Percentiles rank a stretch among this genome's conserved stretches.
Conservation (phyloP, 2,329 filamentous ascomycete genomes). For the Alternaria triticimaculans region DNA sequence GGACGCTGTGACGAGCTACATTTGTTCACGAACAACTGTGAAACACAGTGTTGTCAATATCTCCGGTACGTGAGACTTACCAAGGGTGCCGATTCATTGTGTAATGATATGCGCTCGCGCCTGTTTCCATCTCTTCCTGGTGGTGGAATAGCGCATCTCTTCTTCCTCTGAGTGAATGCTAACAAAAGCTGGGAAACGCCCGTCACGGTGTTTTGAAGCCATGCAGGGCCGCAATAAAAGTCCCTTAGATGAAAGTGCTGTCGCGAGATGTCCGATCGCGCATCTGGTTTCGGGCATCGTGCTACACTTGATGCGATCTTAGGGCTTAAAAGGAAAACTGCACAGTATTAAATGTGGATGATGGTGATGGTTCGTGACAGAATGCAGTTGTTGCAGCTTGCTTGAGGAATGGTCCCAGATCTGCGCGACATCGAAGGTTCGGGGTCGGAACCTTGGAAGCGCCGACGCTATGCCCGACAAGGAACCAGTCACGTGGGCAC, state of each 20-base stretch:
- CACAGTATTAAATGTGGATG: not conserved
- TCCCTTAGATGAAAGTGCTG: not conserved
- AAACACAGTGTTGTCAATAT: not conserved
- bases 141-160: too few relatives aligned
- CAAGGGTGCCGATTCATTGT: too few relatives aligned
- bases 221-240: too few relatives aligned
- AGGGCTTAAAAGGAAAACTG: not conserved
- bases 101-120: too few relatives aligned
- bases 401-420: not conserved
- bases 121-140: too few relatives aligned
- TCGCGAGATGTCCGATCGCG: not conserved
- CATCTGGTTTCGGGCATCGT: not conserved
- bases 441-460: not conserved
- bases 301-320: too few relatives aligned
- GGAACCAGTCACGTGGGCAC: too few relatives aligned
- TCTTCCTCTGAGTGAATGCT: too few relatives aligned
- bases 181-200: too few relatives aligned
- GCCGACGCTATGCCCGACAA: not conserved
- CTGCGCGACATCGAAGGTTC: not conserved
- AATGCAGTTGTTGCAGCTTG: not conserved
- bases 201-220: too few relatives aligned
- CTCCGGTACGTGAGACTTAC: not conserved
- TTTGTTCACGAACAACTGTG: not conserved
- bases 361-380: fast-evolving
- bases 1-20: not conserved